Base-by-base conservation (phyloP, 306 rosid genomes). In the Trifolium pratense region DNA sequence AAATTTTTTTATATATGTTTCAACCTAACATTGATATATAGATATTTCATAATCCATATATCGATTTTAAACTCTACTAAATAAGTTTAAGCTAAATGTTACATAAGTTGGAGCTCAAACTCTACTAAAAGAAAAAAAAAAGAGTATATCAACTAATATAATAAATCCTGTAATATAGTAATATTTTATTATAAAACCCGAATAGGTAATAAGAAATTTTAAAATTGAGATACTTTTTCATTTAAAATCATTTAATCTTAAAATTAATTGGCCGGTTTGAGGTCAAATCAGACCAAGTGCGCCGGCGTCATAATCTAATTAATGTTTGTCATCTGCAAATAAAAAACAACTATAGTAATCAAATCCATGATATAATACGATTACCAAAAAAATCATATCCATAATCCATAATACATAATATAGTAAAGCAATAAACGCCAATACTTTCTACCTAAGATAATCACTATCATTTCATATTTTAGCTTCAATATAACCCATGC, bases 401-500 rank as follows among this genome's bases (percentile, higher is more conserved):
- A 60, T 60, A 8, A 8, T 6, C 6, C 6, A 29, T 29, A 29
- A 29, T 29, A 3, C 3, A 37, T 10, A 63, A 65, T 39, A 64
- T 36, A 37, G 16, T 39, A 64, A 36, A 37, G 12, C 18, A 37
- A 37, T 36, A 65, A 18, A 4, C 34, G 13, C 70, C 76, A 69
- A 63, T 70, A 56, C 56, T 62, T 64, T 62, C 32, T 63, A 53
- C 43, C 62, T 18, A 68, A 25, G 80, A 75, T 75, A 59, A 70
- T 70, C 84, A 75, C 70, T 65, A 56, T 81, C 74, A 29, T 68
- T 48, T 75, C 73, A 74, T 68, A 80, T 59, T 68, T 80, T 74
- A 58, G 73, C 45, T 69, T 34, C 25, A 62, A 75, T 68, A 37
- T 36, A 70, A 68, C 59, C 46, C 59, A 9, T 3, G 49, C 46